phyloP scores from a whole-genome alignment of 106 monocot species.

The Dendrobium chrysotoxum region DNA sequence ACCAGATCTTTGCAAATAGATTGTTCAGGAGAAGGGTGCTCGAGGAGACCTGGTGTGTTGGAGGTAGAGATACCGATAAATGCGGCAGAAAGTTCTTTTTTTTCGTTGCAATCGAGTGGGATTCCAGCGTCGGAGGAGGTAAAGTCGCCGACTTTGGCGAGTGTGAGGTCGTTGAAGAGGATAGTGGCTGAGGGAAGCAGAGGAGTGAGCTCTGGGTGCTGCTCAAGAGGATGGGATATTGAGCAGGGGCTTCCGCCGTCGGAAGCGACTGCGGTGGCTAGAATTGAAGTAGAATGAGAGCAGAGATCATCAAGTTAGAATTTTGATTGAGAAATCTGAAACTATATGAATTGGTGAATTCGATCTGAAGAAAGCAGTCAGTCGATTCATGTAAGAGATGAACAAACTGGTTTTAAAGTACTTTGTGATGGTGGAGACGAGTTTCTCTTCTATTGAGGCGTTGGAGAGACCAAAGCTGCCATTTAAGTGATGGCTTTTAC shows the following conservation, averaged over 20 bases:
- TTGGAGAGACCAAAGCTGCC: background rate
- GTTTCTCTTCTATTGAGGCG: background rate
- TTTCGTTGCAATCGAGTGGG: background rate
- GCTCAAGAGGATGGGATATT: background rate
- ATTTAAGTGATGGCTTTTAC: background rate
- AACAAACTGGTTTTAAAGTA: too few relatives aligned
- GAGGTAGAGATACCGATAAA: background rate
- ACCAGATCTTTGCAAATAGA: background rate
- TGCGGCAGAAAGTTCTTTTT: background rate
- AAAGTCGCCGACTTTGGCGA: background rate
- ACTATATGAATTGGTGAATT: too few relatives aligned
- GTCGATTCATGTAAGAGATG: background rate
- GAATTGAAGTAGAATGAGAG: background rate
- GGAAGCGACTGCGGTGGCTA: background rate
- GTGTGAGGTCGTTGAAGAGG: background rate
- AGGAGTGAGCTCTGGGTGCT: background rate
- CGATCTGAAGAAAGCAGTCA: background rate
- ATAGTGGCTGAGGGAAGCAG: background rate
- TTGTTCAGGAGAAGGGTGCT: conserved; percentile 1
- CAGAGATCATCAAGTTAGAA: background rate
- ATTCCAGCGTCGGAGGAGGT: background rate
- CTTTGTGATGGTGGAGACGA: background rate
- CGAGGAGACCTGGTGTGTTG: background rate
- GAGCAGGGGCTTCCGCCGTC: background rate
- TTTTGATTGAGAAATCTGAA: background rate